phyloP scores from a whole-genome alignment of 2,329 filamentous ascomycete species.

The Colletotrichum noveboracense region DNA sequence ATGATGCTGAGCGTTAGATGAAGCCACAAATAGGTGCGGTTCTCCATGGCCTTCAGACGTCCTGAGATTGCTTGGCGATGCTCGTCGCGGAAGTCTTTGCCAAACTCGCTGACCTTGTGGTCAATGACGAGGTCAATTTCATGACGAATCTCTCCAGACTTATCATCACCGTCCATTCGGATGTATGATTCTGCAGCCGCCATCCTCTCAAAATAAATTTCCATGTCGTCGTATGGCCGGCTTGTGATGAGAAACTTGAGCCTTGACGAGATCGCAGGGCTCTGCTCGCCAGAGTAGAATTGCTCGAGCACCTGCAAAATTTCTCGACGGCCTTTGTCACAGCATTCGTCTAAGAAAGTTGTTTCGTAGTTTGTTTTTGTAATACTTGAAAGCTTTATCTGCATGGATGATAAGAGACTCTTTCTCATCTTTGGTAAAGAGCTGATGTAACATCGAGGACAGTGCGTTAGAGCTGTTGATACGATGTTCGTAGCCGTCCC shows the following conservation, averaged over 20 bases:
- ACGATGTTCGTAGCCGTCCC: slow-evolving; percentile 6
- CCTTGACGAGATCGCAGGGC: accelerated
- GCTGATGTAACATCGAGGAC: slow-evolving; percentile 30
- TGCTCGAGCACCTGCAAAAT: neutral
- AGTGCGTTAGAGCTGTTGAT: slow-evolving; percentile 25
- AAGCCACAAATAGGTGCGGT: slow-evolving; percentile 47
- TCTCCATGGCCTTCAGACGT: slow-evolving; percentile 29
- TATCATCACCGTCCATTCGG: slow-evolving; percentile 30
- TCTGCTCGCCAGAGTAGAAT: neutral
- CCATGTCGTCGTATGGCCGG: neutral
- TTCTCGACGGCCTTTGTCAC: accelerated
- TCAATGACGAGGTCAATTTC: slow-evolving; percentile 38
- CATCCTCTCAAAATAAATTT: accelerated
- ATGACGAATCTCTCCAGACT: slow-evolving; percentile 27
- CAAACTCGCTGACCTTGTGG: slow-evolving; percentile 22
- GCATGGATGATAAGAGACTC: slow-evolving; percentile 9
- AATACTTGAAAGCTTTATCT: neutral
- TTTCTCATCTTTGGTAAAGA: slow-evolving; percentile 23
- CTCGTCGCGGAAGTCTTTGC: neutral
- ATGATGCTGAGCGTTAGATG: slow-evolving; percentile 37
- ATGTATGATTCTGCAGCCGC: slow-evolving; percentile 11
- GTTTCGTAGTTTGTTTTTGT: neutral
- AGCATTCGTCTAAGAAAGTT: no score
- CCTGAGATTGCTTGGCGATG: neutral
- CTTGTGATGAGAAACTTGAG: neutral